Percentiles rank a stretch among this genome's conserved stretches.
Evolutionary conservation across 2,329 filamentous ascomycete genomes (phyloP).

Genomic region (Apiospora arundinis): DNA sequence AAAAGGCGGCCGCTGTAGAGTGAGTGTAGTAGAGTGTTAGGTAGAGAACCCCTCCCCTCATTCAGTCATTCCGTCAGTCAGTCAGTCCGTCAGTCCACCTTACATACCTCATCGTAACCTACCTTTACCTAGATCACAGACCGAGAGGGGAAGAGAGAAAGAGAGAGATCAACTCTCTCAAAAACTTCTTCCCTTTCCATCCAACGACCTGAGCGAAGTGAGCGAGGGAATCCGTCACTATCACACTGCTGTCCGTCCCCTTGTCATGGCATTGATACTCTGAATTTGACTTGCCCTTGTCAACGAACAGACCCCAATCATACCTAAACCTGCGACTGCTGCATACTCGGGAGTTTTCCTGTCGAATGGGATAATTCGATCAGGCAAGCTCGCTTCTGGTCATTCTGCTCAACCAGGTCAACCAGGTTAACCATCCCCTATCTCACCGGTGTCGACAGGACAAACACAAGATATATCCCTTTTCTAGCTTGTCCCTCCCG

Average conservation of each 20-base stretch:
- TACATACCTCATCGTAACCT: not conserved
- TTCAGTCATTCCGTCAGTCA: not conserved
- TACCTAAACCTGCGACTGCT: conserved; percentile 4
- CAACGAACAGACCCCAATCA: conserved; percentile 2
- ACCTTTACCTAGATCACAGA: not conserved
- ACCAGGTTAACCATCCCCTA: not conserved
- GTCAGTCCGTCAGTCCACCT: not conserved
- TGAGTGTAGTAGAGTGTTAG: too few species aligned
- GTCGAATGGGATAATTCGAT: not conserved
- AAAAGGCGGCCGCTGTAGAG: not conserved
- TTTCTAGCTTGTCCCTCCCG: not conserved
- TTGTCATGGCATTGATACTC: not conserved
- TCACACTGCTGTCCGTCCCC: not conserved
- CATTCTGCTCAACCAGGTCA: too few species aligned
- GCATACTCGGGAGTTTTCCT: conserved; percentile 9
- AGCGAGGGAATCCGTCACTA: not conserved
- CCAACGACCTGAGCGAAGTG: conserved; percentile 5
- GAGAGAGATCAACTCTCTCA: not conserved
- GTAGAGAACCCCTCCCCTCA: not conserved
- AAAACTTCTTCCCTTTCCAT: not conserved
- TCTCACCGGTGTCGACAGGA: not conserved
- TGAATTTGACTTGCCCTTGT: not conserved
- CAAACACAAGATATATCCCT: not conserved
- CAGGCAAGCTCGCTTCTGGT: not conserved
- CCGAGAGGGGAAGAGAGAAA: not conserved